Evolutionary conservation across 78 protist species (phyloP), one percentile per base, ranked within the genome.

Genomic region (Speleostelium caveatum): DNA sequence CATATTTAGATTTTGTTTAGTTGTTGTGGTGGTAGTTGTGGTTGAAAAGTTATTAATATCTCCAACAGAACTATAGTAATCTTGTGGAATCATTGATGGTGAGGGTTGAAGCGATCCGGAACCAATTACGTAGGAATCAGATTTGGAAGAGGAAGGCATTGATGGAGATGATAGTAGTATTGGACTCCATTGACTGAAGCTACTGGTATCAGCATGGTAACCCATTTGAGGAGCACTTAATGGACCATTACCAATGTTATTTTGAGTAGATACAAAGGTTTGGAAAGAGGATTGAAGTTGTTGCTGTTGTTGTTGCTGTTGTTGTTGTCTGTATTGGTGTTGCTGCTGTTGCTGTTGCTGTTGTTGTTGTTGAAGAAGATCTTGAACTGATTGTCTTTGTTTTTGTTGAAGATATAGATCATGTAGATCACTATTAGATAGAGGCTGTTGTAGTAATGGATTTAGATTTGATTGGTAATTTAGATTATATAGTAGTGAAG

Each of bases 331-430:
- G 17, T 33, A 22, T 0, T 62, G 45, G n/a, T 21, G 33, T 28
- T 21, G 66, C 28, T 59, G 66, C 14, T 60, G 33, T 38, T 63
- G 71, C 32, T 63, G 71, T 35, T 63, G 71, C 32, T 63, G 71
- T 38, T 66, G 42, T 41, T 35, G 73, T 41, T 66, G 73, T 38
- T 66, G 73, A 26, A 21, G 77, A 30, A 30, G 77, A 16, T 53
- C 26, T 17, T 36, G 72, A 65, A 32, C 17, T 26, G 53, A 2
- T 36, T 53, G 51, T 22, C 56, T 63, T 58, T 73, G 67, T 6
- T 56, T 30, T 33, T 62, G 62, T 33, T 76, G 71, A 3, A 32
- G 14, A 32, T 42, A 45, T 45, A 45, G n/a, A 45, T 45, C 6
- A 45, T 10, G 53, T 10, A 14, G 53, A 45, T 45, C 53, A 45